A percentile compares a stretch with the other conserved stretches of the same genome.
Conservation (phyloP, 2,329 filamentous ascomycete genomes). For the Rutstroemia sp. region DNA sequence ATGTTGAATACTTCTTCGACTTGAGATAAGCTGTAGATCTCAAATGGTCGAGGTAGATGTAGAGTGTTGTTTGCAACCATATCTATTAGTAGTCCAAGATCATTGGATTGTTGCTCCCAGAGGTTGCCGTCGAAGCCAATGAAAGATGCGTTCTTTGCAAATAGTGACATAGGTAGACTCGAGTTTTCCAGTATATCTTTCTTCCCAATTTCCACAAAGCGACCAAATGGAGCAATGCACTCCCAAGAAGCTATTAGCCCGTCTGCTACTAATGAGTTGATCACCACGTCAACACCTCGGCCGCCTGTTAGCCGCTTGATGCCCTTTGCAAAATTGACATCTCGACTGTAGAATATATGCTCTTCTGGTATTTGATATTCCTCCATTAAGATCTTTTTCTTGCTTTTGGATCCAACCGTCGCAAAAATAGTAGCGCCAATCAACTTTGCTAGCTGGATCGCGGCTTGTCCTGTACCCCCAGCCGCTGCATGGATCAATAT, state of each 20-base stretch:
- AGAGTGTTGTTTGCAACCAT: constrained; percentile 1
- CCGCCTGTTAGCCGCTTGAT: neutral
- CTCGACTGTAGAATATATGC: neutral
- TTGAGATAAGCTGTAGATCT: constrained; percentile 9
- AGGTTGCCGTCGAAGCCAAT: constrained; percentile 9
- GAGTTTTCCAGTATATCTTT: neutral
- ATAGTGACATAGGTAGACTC: neutral
- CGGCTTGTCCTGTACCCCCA: constrained; percentile 28
- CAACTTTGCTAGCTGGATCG: constrained; percentile 26
- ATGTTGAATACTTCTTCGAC: constrained; percentile 12
- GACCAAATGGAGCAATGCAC: neutral
- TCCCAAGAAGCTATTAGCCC: neutral
- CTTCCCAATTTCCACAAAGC: neutral
- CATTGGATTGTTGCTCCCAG: constrained; percentile 17
- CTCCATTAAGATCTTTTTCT: constrained; percentile 21
- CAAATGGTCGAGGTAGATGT: neutral
- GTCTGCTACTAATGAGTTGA: neutral
- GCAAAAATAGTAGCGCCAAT: constrained; percentile 22
- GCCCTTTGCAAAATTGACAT: neutral
- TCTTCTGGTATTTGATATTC: neutral
- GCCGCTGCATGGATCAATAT: constrained; percentile 30
- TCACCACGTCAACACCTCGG: neutral
- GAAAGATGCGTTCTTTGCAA: neutral
- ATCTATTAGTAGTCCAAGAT: constrained; percentile 15
- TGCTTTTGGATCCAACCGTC: constrained; percentile 25